Base-by-base conservation (phyloP, 2,329 filamentous ascomycete species). In the Aspergillus aculeatus region DNA sequence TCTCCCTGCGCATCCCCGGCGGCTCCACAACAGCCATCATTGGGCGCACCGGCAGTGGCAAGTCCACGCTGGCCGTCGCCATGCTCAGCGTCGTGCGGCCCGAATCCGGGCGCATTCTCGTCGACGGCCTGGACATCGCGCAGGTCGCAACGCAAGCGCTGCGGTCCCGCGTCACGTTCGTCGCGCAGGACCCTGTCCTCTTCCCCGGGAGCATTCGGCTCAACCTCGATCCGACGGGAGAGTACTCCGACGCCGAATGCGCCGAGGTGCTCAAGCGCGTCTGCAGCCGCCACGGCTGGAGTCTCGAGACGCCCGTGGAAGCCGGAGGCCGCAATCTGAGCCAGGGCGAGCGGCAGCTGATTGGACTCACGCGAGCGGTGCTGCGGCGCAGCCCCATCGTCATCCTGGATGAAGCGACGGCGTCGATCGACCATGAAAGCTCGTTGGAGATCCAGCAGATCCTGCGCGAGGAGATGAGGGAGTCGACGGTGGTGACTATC, bases 11-110 rank as follows among this genome's bases (percentile, higher is more conserved):
- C 1, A 91, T 96, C 55, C 89, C 90, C 1, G 89, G 88, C 0
- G 90, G 91, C 1, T 89, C 90, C 56, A 88, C 89, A 54, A 90
- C 90, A 0, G 91, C 91, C 0, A 82, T 96, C 21, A 89, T 93
- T 11, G 92, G 92, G 2, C 86, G 91, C 10, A 96, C 91, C 0
- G 77, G 90, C 0, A 92, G 89, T 4, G 92, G 92, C 3, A 96
- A 96, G 75, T 92, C 88, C 54, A 96, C 91, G 0, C 83, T 94
- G 1, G 86, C 86, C 0, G 74, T 88, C 1, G 80, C 84, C 0
- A 76, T 89, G 1, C 81, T 89, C 0, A 84, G 82, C 4, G 85
- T 82, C 11, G 71, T 86, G 14, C 69, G 79, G 0, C 83, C 85
- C 0, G 78, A 81, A 44, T 76, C 72, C 2, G 87, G 87, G 4